phyloP scores from a whole-genome alignment of 2,329 filamentous ascomycete genomes.

The Colletotrichum sp. region DNA sequence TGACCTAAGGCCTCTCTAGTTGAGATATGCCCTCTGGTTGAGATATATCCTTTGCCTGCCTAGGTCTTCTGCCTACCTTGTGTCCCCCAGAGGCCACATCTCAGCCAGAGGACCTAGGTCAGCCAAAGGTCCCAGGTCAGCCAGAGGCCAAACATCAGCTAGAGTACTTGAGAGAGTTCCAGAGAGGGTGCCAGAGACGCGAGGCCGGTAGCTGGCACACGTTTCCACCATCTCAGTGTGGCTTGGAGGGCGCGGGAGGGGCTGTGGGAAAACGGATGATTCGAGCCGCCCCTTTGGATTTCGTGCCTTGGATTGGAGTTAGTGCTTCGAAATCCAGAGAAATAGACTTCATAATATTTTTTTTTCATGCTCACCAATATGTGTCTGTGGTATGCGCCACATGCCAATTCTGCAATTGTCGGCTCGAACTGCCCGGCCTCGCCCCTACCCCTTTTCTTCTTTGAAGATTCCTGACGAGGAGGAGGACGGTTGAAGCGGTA shows the following conservation, averaged over 20 bases:
- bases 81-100: background rate
- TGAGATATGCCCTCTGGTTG: background rate
- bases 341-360: background rate
- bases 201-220: background rate
- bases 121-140: background rate
- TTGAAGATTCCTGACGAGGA: background rate
- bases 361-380: background rate
- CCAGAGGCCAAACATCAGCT: background rate
- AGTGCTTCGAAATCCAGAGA: background rate
- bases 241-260: background rate
- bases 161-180: background rate
- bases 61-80: background rate
- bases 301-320: background rate
- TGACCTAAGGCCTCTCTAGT: background rate
- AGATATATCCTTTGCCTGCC: background rate
- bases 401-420: background rate
- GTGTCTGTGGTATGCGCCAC: background rate
- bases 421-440: background rate
- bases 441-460: background rate
- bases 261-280: background rate
- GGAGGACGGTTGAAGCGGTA: background rate
- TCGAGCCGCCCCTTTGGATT: background rate
- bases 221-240: background rate
- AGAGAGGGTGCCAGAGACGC: background rate
- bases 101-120: background rate